Conservation (phyloP, 2,329 filamentous ascomycete genomes). For the Macrophomina pseudophaseolina region DNA sequence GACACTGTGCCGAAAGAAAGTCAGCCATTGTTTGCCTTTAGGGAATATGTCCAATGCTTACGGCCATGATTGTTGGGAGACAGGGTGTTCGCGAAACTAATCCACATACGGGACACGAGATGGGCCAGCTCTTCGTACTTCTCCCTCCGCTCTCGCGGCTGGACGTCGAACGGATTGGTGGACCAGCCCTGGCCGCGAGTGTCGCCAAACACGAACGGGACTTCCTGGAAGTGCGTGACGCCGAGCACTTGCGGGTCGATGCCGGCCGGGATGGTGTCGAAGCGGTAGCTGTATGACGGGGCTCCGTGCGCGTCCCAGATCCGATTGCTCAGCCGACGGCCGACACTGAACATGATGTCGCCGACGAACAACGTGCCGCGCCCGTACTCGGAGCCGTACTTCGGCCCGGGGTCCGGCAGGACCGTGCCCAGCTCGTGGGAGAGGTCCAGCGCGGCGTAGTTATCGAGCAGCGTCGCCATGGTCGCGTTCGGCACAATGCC, state of each 20-base stretch:
- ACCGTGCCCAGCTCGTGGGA: background rate
- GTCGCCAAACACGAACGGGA: conserved; percentile 55
- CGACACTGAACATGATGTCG: background rate
- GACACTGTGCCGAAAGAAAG: conserved; percentile 28
- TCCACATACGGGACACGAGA: conserved; percentile 53
- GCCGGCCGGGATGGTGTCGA: conserved; percentile 61
- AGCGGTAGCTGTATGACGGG: conserved; percentile 65
- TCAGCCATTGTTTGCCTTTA: too few relatives aligned
- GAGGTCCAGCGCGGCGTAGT: background rate
- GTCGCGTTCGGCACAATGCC: conserved; percentile 36
- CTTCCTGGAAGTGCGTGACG: conserved; percentile 61
- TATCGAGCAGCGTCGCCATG: conserved; percentile 31
- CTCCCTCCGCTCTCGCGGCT: conserved; percentile 37
- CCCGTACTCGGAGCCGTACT: background rate
- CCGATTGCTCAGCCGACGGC: background rate
- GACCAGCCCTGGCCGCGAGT: conserved; percentile 49
- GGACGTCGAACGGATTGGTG: conserved; percentile 38
- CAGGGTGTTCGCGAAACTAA: conserved; percentile 49
- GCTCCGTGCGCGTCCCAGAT: conserved; percentile 41
- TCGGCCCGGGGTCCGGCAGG: background rate
- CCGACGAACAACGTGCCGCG: too few relatives aligned
- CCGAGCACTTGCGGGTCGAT: conserved; percentile 48
- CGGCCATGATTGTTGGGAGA: conserved; percentile 44
- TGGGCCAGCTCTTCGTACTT: conserved; percentile 46
- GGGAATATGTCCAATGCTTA: too few relatives aligned